Percentiles rank a stretch among this genome's conserved stretches.
Evolutionary conservation across 2,329 filamentous ascomycete species (phyloP).

Genomic region (Didymella keratinophila): DNA sequence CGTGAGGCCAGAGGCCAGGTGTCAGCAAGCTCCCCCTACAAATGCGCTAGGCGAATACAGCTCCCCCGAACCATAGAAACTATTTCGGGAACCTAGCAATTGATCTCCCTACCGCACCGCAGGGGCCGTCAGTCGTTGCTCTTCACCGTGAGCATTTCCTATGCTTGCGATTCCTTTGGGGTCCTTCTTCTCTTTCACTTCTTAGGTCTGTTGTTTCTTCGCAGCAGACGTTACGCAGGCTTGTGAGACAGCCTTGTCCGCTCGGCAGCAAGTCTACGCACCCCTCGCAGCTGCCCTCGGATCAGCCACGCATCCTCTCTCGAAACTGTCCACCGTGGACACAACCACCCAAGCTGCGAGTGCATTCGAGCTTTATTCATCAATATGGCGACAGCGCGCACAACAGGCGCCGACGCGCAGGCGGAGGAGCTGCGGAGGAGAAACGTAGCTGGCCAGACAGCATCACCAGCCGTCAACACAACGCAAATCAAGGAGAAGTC

Average conservation of each 20-base stretch:
- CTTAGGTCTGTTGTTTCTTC: slow-evolving; percentile 18
- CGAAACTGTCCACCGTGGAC: slow-evolving; percentile 11
- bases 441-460: slow-evolving; percentile 49
- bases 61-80: slow-evolving; percentile 28
- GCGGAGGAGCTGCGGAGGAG: slow-evolving; percentile 56
- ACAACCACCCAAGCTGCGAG: background rate
- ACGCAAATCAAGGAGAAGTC: slow-evolving; percentile 55
- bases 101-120: slow-evolving; percentile 28
- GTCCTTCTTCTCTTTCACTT: slow-evolving; percentile 22
- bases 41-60: slow-evolving; percentile 24
- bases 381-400: slow-evolving; percentile 41
- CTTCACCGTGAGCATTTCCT: slow-evolving; percentile 24
- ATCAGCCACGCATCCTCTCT: slow-evolving; percentile 28
- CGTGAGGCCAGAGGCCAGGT: slow-evolving; percentile 26
- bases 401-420: slow-evolving; percentile 54
- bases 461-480: slow-evolving; percentile 40
- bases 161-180: slow-evolving; percentile 23
- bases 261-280: slow-evolving; percentile 11
- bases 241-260: slow-evolving; percentile 16
- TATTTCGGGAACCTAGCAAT: slow-evolving; percentile 40
- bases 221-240: slow-evolving; percentile 13
- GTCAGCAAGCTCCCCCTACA: slow-evolving; percentile 23
- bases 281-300: slow-evolving; percentile 20
- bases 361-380: background rate
- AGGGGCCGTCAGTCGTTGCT: slow-evolving; percentile 30